Base-by-base conservation (phyloP, 2,329 filamentous ascomycete species). In the Colletotrichum sidae region DNA sequence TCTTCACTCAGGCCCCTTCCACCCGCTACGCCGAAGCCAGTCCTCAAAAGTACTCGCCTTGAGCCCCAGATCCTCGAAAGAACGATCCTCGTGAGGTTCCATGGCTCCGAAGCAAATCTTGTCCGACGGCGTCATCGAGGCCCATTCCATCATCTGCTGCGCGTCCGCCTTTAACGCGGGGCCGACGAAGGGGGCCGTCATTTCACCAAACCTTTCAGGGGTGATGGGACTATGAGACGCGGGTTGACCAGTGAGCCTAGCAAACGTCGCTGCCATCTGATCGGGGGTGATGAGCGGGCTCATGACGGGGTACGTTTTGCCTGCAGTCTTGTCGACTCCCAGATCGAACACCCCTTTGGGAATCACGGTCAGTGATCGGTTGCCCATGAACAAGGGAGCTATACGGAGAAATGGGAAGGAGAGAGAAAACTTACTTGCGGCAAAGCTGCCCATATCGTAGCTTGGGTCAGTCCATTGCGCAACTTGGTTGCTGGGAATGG, bases 61-160 rank as follows among this genome's bases (percentile, higher is more conserved):
- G 25, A 55, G n/a, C 10, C 52, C 41, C 11, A 55, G 41, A 34
- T 55, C 52, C 15, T 42, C 38, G 12, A 15, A 45, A 10, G 52
- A 55, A 41, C 6, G 11, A 41, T 60, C 56, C 11, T 51, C 47
- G 8, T 13, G 15, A 4, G 47, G 47, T 2, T 53, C 8, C 17
- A 60, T 60, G 12, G 42, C 15, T 33, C 53, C 64, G 54, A 15
- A 68, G 42, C 65, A 68, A 33, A 68, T 61, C n/a, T 57, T 69
- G 1, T 69, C 64, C 4, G 4, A 15, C 2, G 69, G 67, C 1
- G 69, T 54, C 13, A 55, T 39, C 0, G 55, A 58, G 15, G 60
- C 59, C 69, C 69, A 70, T 13, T 71, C 59, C 69, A 71, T 65
- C 68, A 71, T 69, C 38, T 69, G 63, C 39, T 55, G 50, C 10